phyloP scores from a whole-genome alignment of 2,329 filamentous ascomycete genomes.

The Claviceps sp. region DNA sequence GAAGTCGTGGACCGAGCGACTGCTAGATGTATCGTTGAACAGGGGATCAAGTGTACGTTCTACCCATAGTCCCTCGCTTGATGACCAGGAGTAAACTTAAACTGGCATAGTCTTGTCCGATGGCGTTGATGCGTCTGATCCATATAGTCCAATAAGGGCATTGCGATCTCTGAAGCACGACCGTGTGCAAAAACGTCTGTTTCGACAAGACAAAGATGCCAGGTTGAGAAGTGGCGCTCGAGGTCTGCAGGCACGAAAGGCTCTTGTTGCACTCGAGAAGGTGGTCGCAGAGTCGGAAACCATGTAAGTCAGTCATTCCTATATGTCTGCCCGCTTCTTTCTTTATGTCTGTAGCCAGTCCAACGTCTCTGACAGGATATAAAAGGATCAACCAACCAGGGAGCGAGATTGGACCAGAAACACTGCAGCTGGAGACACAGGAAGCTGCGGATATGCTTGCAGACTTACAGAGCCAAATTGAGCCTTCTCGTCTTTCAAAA shows the following conservation, averaged over 20 bases:
- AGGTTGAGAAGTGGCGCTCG: slow-evolving; percentile 60
- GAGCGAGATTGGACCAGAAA: slow-evolving; percentile 40
- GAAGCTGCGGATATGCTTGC: slow-evolving; percentile 56
- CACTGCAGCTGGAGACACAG: slow-evolving; percentile 51
- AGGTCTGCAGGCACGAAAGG: slow-evolving; percentile 64
- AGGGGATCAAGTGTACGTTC: slow-evolving; percentile 43
- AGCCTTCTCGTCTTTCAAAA: slow-evolving; percentile 48
- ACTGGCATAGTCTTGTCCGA: slow-evolving; percentile 37
- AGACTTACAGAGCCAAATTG: slow-evolving; percentile 54
- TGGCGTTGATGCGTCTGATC: slow-evolving; percentile 43
- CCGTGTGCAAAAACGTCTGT: slow-evolving; percentile 48
- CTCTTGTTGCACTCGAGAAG: slow-evolving; percentile 55
- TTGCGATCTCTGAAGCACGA: slow-evolving; percentile 50
- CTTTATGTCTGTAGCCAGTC: not conserved
- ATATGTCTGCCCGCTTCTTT: too few species aligned
- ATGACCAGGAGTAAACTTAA: not conserved
- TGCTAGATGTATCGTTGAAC: slow-evolving; percentile 40
- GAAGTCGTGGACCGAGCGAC: slow-evolving; percentile 52
- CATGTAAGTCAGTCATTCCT: slow-evolving; percentile 25
- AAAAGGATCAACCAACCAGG: slow-evolving; percentile 35
- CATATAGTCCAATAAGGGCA: slow-evolving; percentile 43
- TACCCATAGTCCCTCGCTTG: too few species aligned
- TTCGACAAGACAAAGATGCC: slow-evolving; percentile 60
- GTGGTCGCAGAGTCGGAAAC: slow-evolving; percentile 43
- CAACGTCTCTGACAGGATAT: not conserved